Percentiles rank a stretch among this genome's conserved stretches.
Evolutionary conservation across 805 yeast species (phyloP).

Genomic region (Clavispora fructus): DNA sequence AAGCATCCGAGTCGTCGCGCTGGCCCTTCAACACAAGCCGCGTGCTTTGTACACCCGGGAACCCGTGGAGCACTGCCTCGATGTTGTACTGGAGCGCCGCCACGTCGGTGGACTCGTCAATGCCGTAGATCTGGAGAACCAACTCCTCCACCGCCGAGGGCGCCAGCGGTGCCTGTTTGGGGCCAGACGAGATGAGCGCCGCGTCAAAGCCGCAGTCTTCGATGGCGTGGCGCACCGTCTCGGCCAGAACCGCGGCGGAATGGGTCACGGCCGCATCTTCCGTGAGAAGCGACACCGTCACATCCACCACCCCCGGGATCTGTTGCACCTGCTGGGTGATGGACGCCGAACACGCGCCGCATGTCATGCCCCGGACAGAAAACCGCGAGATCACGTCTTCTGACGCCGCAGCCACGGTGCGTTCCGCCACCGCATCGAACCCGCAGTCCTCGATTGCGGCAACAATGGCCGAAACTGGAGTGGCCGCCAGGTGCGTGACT

Average conservation of each 20-base stretch:
- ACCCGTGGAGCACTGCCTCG: slow-evolving; percentile 33
- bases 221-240: slow-evolving; percentile 45
- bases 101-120: slow-evolving; percentile 23
- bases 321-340: slow-evolving; percentile 51
- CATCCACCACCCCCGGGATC: slow-evolving; percentile 47
- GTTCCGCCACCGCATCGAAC: slow-evolving; percentile 17
- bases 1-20: slow-evolving; percentile 10
- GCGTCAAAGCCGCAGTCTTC: slow-evolving; percentile 52
- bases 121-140: slow-evolving; percentile 30
- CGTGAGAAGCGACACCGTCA: slow-evolving; percentile 67
- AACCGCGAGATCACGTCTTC: slow-evolving; percentile 16
- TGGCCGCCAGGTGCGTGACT: slow-evolving; percentile 3
- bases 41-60: slow-evolving; percentile 25
- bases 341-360: slow-evolving; percentile 76
- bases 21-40: slow-evolving; percentile 19
- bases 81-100: slow-evolving; percentile 30
- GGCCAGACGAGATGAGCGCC: not conserved
- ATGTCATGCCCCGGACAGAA: slow-evolving; percentile 78
- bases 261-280: slow-evolving; percentile 64
- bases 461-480: slow-evolving; percentile 3
- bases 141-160: slow-evolving; percentile 8
- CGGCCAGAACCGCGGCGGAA: slow-evolving; percentile 25
- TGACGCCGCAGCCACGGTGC: not conserved
- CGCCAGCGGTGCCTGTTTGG: not conserved
- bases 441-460: slow-evolving; percentile 28